A percentile compares a stretch with the other conserved stretches of the same genome.
Evolutionary conservation across 148 eudicot genomes (phyloP).

Genomic region (Rhododendron mucronatum): DNA sequence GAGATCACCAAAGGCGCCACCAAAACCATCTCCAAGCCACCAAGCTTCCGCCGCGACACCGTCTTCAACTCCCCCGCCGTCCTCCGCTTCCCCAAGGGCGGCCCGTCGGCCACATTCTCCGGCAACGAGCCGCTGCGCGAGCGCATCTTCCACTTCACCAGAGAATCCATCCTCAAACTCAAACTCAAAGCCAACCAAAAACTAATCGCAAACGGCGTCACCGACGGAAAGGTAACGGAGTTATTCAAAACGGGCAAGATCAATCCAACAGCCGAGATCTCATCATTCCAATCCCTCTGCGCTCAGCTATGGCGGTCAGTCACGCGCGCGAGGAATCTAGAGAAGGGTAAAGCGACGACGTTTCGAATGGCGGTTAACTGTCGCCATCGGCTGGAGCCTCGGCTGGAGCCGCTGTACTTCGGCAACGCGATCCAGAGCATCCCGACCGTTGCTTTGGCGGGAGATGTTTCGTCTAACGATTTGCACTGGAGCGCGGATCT

Average conservation of each 20-base stretch:
- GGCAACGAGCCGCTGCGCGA: slow-evolving; percentile 48
- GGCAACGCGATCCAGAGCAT: slow-evolving; percentile 69
- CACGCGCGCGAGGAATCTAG: slow-evolving; percentile 46
- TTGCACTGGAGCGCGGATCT: slow-evolving; percentile 38
- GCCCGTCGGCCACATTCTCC: slow-evolving; percentile 48
- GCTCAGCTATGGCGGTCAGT: slow-evolving; percentile 71
- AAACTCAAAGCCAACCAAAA: slow-evolving; percentile 45
- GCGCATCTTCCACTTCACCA: slow-evolving; percentile 58
- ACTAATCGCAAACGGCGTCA: not conserved
- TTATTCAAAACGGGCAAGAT: slow-evolving; percentile 4
- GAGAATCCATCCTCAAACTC: slow-evolving; percentile 35
- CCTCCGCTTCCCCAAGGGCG: slow-evolving; percentile 37
- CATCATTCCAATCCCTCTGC: slow-evolving; percentile 60
- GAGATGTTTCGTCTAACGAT: slow-evolving; percentile 43
- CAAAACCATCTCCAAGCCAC: slow-evolving; percentile 27
- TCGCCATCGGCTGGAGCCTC: slow-evolving; percentile 53
- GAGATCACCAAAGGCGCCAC: slow-evolving; percentile 20
- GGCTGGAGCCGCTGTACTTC: slow-evolving; percentile 45
- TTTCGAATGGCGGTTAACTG: slow-evolving; percentile 52
- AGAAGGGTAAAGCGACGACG: slow-evolving; percentile 35
- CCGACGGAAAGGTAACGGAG: slow-evolving; percentile 17
- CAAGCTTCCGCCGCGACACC: slow-evolving; percentile 37
- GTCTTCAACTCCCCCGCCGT: slow-evolving; percentile 44
- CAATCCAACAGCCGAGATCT: slow-evolving; percentile 33
- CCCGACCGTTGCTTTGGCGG: slow-evolving; percentile 28